Evolutionary conservation across 2,329 filamentous ascomycete species (phyloP).

Genomic region (Berkeleyomyces basicola): DNA sequence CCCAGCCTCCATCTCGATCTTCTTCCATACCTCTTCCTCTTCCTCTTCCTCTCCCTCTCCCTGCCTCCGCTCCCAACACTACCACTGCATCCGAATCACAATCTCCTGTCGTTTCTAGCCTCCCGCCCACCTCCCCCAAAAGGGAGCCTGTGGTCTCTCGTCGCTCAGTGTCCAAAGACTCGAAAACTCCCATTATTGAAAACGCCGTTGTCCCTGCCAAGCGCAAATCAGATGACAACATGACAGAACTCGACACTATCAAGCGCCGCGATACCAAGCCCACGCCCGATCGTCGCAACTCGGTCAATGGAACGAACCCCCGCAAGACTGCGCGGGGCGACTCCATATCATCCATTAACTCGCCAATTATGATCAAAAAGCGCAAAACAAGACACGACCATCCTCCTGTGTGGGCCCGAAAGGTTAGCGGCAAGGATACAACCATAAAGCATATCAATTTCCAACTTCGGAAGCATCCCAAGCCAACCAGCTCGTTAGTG

Average conservation of each 20-base stretch:
- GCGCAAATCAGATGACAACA: conserved; percentile 31
- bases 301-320: conserved; percentile 1
- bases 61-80: background rate
- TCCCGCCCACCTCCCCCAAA: background rate
- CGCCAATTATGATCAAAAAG: conserved; percentile 24
- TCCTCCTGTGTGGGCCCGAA: conserved; percentile 34
- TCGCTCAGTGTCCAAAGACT: background rate
- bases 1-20: background rate
- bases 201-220: conserved; percentile 28
- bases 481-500: conserved; percentile 24
- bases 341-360: background rate
- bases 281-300: conserved; percentile 2
- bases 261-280: conserved; percentile 9
- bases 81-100: background rate
- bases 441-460: conserved; percentile 29
- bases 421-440: conserved; percentile 21
- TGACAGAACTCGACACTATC: conserved; percentile 10
- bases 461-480: conserved; percentile 26
- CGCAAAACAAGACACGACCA: conserved; percentile 22
- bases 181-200: conserved; percentile 14
- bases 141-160: background rate
- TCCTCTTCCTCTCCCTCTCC: background rate
- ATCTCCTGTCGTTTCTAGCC: background rate
- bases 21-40: background rate
- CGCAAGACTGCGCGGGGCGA: conserved; percentile 9